Evolutionary conservation across 768 basidiomycete species (phyloP).

Genomic region (Lactarius trivialis): DNA sequence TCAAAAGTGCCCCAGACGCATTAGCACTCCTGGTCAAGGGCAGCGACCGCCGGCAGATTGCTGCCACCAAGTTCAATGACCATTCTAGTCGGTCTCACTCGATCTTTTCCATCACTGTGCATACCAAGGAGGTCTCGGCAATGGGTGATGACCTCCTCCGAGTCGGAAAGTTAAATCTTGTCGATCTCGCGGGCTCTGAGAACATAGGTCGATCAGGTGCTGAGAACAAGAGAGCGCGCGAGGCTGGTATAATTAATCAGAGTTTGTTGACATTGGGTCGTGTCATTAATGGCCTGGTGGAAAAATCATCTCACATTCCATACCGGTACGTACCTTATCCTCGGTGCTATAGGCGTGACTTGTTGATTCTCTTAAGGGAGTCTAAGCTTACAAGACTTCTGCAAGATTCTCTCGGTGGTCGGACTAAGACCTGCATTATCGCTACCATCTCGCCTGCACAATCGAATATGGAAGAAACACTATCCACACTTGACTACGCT

Average conservation of each 20-base stretch:
- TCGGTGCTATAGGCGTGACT: background rate
- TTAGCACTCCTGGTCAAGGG: slow-evolving; percentile 82
- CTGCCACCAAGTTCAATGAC: slow-evolving; percentile 96
- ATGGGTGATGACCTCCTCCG: slow-evolving; percentile 84
- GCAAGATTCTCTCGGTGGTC: slow-evolving; percentile 97
- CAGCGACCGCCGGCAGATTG: slow-evolving; percentile 85
- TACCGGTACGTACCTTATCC: slow-evolving; percentile 57
- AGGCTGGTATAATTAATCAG: slow-evolving; percentile 99
- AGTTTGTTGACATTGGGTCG: slow-evolving; percentile 93
- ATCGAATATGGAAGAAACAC: slow-evolving; percentile 92
- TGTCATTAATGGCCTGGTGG: slow-evolving; percentile 94
- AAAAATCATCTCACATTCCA: slow-evolving; percentile 85
- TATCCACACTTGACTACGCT: slow-evolving; percentile 96
- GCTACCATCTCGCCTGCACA: slow-evolving; percentile 93
- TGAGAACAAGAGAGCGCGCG: slow-evolving; percentile 88
- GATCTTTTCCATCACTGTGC: slow-evolving; percentile 93
- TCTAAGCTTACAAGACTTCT: slow-evolving; percentile 95
- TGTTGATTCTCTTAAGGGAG: slow-evolving; percentile 46
- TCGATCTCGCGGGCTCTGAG: slow-evolving; percentile 95
- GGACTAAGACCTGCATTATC: slow-evolving; percentile 96
- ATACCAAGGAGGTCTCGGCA: slow-evolving; percentile 74
- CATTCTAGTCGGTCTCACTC: slow-evolving; percentile 97
- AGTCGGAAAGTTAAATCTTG: slow-evolving; percentile 93
- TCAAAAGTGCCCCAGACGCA: slow-evolving; percentile 78
- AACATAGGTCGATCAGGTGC: slow-evolving; percentile 96